Conservation (phyloP, 2,329 filamentous ascomycete genomes). For the Phialocephala sp. region DNA sequence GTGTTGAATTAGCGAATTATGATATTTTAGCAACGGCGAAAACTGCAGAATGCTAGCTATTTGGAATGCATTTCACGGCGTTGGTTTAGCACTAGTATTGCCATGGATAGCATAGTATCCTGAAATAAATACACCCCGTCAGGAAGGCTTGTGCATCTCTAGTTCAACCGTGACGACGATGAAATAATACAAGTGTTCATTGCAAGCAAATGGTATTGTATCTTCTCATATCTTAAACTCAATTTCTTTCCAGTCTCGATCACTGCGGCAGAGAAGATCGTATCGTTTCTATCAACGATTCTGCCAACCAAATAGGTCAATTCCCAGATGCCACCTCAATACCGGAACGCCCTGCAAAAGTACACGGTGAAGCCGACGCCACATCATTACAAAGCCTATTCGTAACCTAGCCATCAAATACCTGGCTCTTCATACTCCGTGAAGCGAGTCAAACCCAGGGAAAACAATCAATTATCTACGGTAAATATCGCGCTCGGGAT, state of each 20-base stretch:
- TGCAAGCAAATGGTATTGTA: conserved; percentile 7
- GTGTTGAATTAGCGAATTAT: background rate
- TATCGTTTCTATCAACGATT: background rate
- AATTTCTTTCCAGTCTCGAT: conserved; percentile 10
- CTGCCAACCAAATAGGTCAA: background rate
- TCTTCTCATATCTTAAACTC: background rate
- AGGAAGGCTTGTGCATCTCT: background rate
- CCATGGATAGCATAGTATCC: background rate
- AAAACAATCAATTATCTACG: conserved; percentile 7
- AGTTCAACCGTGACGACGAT: background rate
- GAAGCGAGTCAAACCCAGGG: conserved; percentile 1
- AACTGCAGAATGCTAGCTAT: background rate
- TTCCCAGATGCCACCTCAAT: background rate
- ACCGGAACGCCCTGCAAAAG: conserved; percentile 3
- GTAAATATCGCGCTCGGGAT: conserved; percentile 14
- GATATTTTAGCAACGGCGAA: background rate
- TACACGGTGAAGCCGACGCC: conserved; percentile 1
- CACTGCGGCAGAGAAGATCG: background rate
- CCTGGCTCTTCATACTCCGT: background rate
- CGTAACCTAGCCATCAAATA: background rate
- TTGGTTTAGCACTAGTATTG: background rate
- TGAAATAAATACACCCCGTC: background rate
- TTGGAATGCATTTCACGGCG: background rate
- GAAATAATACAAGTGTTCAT: background rate
- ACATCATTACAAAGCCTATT: conserved; percentile 11